phyloP scores from a whole-genome alignment of 1,139 yeast species.

The Nakaseomyces delphensis region DNA sequence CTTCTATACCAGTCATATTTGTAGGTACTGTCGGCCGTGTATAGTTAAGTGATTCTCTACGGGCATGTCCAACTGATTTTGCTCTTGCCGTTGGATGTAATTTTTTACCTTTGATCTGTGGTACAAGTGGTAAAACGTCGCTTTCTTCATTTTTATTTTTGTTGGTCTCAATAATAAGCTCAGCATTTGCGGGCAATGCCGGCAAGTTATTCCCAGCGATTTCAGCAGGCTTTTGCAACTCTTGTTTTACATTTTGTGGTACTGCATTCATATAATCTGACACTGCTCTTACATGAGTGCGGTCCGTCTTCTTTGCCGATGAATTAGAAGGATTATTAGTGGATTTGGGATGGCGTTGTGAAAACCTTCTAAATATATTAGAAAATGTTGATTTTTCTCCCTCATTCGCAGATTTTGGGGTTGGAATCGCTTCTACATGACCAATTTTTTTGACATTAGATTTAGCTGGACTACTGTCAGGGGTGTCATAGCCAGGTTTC shows the following conservation, averaged over 20 bases:
- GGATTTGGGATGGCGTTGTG: slow-evolving; percentile 21
- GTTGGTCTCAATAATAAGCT: slow-evolving; percentile 15
- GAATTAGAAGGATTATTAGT: slow-evolving; percentile 6
- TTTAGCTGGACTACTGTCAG: not conserved
- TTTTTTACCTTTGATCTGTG: slow-evolving; percentile 21
- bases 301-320: slow-evolving; percentile 11
- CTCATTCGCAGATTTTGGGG: slow-evolving; percentile 9
- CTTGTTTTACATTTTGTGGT: slow-evolving; percentile 6
- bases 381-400: slow-evolving; percentile 23
- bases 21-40: slow-evolving; percentile 27
- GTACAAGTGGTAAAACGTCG: slow-evolving; percentile 7
- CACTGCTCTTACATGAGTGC: slow-evolving; percentile 32
- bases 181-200: slow-evolving; percentile 26
- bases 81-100: slow-evolving; percentile 81
- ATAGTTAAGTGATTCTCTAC: slow-evolving; percentile 45
- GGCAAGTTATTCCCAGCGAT: slow-evolving; percentile 15
- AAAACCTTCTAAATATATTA: slow-evolving; percentile 23
- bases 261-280: slow-evolving; percentile 31
- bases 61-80: slow-evolving; percentile 70
- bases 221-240: slow-evolving; percentile 3
- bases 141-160: slow-evolving; percentile 10
- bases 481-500: not conserved
- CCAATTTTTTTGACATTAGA: not conserved
- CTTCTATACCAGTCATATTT: slow-evolving; percentile 33
- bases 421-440: not conserved